phyloP scores from a whole-genome alignment of 2,329 filamentous ascomycete genomes.

The Colletotrichum sp. region DNA sequence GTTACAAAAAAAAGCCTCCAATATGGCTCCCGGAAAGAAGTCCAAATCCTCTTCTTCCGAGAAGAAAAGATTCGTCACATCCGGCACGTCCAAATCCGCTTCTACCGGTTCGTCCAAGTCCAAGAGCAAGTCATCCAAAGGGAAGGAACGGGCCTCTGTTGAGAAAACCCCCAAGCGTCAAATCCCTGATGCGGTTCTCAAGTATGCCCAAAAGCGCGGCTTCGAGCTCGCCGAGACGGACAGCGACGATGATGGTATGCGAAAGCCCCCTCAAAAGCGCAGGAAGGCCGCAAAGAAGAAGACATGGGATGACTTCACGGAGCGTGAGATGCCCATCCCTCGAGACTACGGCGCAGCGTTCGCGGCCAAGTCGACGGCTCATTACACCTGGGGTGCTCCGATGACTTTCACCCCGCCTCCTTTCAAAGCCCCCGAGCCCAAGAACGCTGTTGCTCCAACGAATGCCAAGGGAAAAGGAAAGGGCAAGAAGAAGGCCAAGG shows the following conservation, averaged over 20 bases:
- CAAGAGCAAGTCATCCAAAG: not conserved
- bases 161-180: not conserved
- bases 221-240: not conserved
- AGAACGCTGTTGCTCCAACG: not conserved
- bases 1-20: not conserved
- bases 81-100: not conserved
- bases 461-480: not conserved
- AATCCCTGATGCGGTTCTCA: not conserved
- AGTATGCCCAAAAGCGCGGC: not conserved
- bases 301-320: not conserved
- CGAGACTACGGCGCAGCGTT: not conserved
- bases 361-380: constrained; percentile 9
- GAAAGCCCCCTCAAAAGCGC: not conserved
- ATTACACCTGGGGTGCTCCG: constrained; percentile 4
- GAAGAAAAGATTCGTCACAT: not conserved
- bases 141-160: not conserved
- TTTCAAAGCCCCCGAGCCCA: not conserved
- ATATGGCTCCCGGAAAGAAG: not conserved
- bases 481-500: not conserved
- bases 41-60: not conserved
- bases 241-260: not conserved
- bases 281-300: not conserved
- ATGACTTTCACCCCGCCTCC: not conserved
- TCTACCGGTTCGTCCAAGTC: not conserved
- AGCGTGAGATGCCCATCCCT: not conserved